Base-by-base conservation (phyloP, 495 filamentous ascomycete genomes). In the Acidiella bohemica region DNA sequence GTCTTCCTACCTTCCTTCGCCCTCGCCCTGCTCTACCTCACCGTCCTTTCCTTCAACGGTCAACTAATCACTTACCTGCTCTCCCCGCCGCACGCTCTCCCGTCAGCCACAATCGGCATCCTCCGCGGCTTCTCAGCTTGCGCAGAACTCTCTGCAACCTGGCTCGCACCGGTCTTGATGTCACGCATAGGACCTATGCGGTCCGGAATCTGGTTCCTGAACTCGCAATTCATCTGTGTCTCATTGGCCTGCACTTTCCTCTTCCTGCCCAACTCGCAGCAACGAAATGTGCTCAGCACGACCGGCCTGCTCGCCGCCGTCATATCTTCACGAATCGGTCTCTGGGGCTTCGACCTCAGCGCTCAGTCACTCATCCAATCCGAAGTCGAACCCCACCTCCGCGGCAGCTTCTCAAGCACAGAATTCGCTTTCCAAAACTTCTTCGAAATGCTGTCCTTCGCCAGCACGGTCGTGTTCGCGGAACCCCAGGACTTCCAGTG, bases 291-390 rank as follows among this genome's bases (percentile, higher is more conserved):
- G n/a, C n/a, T n/a, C n/a, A n/a, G n/a, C n/a, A n/a, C n/a, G n/a
- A n/a, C n/a, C n/a, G n/a, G n/a, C n/a, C 55, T 81, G 11, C 65
- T 70, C 2, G 55, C 50, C 3, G 73, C 69, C 0, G 67, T 73
- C 0, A 64, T 67, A 0, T 21, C 77, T 9, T 81, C 76, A 38
- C 64, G 80, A 0, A 25, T 80, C 5, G 79, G 80, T 0, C 60
- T 84, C 0, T 75, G 79, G 69, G 73, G 76, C 0, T 82, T 75
- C 42, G 80, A 84, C 50, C 58, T 84, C 1, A 72, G 65, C 20
- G 71, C 62, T 6, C 80, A 84, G 49, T 64, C 66, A 32, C 64
- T 82, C 10, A 61, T 83, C 0, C 80, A 83, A 27, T 7, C 37
- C 14, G 66, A 69, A 39, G 64, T 77, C 9, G 56, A 72, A 19